Evolutionary conservation across 2,329 filamentous ascomycete species (phyloP).

Genomic region (Venturia nashicola): DNA sequence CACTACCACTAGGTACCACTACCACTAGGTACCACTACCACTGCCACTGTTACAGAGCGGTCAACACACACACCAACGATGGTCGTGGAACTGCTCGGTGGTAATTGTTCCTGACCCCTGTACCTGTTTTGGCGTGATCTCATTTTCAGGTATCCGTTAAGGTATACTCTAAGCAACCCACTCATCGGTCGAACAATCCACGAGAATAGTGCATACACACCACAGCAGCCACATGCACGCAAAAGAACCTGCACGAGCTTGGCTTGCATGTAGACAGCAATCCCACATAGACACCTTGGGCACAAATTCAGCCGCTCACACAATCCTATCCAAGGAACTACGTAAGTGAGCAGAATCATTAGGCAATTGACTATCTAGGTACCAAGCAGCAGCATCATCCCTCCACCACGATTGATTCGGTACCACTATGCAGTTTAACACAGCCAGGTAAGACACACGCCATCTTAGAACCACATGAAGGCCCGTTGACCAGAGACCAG

Average conservation of each 20-base stretch:
- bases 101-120: neutral
- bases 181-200: neutral
- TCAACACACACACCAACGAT: neutral
- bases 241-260: neutral
- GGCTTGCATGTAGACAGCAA: neutral
- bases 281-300: neutral
- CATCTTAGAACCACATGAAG: neutral
- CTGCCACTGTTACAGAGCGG: too few species aligned
- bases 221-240: neutral
- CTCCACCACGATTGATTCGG: neutral
- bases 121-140: neutral
- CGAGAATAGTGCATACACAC: neutral
- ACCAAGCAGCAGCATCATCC: neutral
- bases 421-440: neutral
- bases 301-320: neutral
- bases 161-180: too few species aligned
- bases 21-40: too few species aligned
- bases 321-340: neutral
- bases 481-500: neutral
- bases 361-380: neutral
- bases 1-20: too few species aligned
- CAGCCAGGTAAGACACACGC: neutral
- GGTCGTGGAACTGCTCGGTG: neutral
- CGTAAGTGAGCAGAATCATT: neutral
- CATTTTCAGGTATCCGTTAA: neutral